Evolutionary conservation across 2,329 filamentous ascomycete species (phyloP).

Genomic region (Colletotrichum cordylinicola): DNA sequence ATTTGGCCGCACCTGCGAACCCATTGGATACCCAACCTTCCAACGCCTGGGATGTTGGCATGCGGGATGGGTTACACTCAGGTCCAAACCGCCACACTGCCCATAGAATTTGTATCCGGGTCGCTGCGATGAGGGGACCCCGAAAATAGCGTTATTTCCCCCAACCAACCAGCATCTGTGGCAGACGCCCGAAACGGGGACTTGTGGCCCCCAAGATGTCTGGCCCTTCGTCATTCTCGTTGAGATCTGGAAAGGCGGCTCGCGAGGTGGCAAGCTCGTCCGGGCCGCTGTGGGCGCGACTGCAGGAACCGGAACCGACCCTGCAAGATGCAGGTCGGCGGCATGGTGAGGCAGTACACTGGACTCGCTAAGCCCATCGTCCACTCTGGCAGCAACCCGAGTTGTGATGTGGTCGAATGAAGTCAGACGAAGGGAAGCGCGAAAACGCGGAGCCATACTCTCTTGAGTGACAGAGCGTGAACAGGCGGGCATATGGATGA

Average conservation of each 20-base stretch:
- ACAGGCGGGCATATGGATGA: neutral
- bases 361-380: neutral
- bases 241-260: constrained; percentile 10
- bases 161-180: constrained; percentile 14
- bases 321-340: constrained; percentile 14
- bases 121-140: constrained; percentile 7
- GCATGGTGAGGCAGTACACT: constrained; percentile 21
- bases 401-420: constrained; percentile 6
- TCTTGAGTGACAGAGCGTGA: neutral
- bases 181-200: constrained; percentile 16
- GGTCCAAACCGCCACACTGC: constrained; percentile 13
- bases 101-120: constrained; percentile 6
- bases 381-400: constrained; percentile 1
- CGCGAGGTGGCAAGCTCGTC: constrained; percentile 12
- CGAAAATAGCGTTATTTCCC: constrained; percentile 14
- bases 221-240: constrained; percentile 6
- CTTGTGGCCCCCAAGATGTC: neutral
- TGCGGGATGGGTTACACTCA: constrained; percentile 16
- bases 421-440: constrained; percentile 6
- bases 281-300: constrained; percentile 13
- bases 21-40: constrained; percentile 10
- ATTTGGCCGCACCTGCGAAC: neutral
- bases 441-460: neutral
- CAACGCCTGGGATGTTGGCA: neutral
- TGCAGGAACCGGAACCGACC: constrained; percentile 21